These are phyloP conservation scores for Cucurbitaria berberidis DNA, from an alignment of 2,329 filamentous ascomycete genomes.

Conservation along the genomic window DNA sequence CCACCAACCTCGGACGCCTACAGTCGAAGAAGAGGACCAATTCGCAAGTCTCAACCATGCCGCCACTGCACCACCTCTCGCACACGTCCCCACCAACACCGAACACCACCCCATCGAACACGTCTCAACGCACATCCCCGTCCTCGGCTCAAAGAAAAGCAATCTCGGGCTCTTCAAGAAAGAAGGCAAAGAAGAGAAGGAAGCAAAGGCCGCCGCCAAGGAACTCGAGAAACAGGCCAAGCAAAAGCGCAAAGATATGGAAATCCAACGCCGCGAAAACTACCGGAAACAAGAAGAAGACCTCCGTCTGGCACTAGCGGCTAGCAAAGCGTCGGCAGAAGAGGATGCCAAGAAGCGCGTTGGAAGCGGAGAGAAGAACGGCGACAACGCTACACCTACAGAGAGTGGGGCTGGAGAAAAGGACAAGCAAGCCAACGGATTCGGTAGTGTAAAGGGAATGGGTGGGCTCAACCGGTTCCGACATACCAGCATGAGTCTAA, in stretches of 20 bases:
- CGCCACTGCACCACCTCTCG: conserved; percentile 63
- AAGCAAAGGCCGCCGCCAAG: conserved; percentile 65
- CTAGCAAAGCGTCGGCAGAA: conserved; percentile 67
- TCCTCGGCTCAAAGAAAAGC: conserved; percentile 45
- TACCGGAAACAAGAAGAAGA: conserved; percentile 67
- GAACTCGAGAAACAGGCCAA: conserved; percentile 55
- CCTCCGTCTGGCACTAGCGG: conserved; percentile 67
- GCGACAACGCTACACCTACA: conserved; percentile 2
- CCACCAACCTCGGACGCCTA: conserved; percentile 49
- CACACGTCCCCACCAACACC: conserved; percentile 40
- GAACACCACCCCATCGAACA: conserved; percentile 43
- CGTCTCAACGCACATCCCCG: conserved; percentile 38
- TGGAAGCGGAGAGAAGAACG: conserved; percentile 20
- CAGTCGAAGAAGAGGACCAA: conserved; percentile 52
- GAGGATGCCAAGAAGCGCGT: conserved; percentile 49
- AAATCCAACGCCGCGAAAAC: conserved; percentile 60
- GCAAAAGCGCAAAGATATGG: conserved; percentile 57
- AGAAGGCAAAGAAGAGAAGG: conserved; percentile 71
- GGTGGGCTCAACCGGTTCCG: conserved; percentile 68
- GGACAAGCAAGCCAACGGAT: conserved; percentile 45
- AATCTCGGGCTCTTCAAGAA: conserved; percentile 56
- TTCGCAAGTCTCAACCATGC: conserved; percentile 70
- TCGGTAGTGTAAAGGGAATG: conserved; percentile 40
- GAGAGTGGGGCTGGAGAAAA: conserved; percentile 4
- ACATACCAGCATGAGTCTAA: conserved; percentile 77